Percentiles rank a stretch among this genome's conserved stretches.
phyloP scores from a whole-genome alignment of 495 filamentous ascomycete genomes.

The Xanthoparmelia taractica region DNA sequence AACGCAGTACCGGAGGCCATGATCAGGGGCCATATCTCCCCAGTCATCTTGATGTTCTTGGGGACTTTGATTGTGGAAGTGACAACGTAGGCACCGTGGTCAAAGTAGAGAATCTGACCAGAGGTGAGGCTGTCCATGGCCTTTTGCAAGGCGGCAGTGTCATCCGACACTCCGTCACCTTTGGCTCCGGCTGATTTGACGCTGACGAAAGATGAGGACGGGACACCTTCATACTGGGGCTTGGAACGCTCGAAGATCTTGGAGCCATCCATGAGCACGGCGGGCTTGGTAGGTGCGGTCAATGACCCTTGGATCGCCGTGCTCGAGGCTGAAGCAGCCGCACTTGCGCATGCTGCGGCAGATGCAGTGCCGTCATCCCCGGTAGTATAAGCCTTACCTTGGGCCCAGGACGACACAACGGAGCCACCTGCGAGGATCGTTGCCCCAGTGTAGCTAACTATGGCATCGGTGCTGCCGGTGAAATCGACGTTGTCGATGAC shows the following conservation, averaged over 20 bases:
- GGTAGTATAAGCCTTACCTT: constrained; percentile 60
- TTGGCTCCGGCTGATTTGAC: constrained; percentile 70
- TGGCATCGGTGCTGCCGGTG: constrained; percentile 45
- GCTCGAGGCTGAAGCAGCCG: constrained; percentile 22
- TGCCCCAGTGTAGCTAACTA: constrained; percentile 44
- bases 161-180: constrained; percentile 61
- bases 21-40: constrained; percentile 84
- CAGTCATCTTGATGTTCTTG: constrained; percentile 68
- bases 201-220: constrained; percentile 57
- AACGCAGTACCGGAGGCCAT: constrained; percentile 73
- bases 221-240: constrained; percentile 63
- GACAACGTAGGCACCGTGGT: constrained; percentile 82
- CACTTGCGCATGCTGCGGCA: constrained; percentile 17
- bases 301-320: constrained; percentile 31
- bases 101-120: constrained; percentile 76
- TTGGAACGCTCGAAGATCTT: constrained; percentile 59
- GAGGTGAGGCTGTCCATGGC: constrained; percentile 54
- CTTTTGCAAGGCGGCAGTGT: constrained; percentile 59
- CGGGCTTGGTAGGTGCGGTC: constrained; percentile 47
- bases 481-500: constrained; percentile 86
- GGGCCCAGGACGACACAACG: constrained; percentile 62
- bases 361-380: constrained; percentile 27
- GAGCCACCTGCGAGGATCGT: constrained; percentile 64
- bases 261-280: constrained; percentile 41
- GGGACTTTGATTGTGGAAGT: constrained; percentile 79